Percentiles rank a stretch among this genome's conserved stretches.
Conservation (phyloP, 2,329 filamentous ascomycete genomes). For the Fusarium bulbicola region DNA sequence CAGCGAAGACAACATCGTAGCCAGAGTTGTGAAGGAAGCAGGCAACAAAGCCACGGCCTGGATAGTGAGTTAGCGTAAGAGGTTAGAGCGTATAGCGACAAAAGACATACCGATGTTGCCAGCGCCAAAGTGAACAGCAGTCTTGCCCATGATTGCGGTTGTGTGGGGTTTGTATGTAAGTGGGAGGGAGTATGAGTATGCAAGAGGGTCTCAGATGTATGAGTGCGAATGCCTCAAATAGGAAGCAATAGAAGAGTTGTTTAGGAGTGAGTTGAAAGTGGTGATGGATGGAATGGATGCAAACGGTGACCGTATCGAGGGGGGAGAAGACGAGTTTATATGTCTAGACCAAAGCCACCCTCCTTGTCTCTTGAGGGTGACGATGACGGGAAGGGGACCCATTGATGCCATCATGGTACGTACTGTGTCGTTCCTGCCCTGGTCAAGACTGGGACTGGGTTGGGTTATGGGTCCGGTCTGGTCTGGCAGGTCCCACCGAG, state of each 20-base stretch:
- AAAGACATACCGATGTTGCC: constrained; percentile 77
- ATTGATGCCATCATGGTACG: constrained; percentile 28
- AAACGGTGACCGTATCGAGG: constrained; percentile 32
- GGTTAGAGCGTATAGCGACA: background rate
- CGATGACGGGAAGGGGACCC: constrained; percentile 14
- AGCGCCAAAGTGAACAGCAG: constrained; percentile 85
- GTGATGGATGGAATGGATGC: background rate
- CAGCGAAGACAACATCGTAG: constrained; percentile 95
- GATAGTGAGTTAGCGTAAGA: constrained; percentile 24
- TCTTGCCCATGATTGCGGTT: constrained; percentile 59
- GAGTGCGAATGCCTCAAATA: background rate
- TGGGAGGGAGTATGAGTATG: background rate
- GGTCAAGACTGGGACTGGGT: background rate
- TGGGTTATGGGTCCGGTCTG: background rate
- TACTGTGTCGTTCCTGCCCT: constrained; percentile 2
- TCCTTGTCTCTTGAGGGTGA: constrained; percentile 11
- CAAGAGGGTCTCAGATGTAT: background rate
- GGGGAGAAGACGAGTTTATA: constrained; percentile 38
- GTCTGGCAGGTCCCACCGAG: background rate
- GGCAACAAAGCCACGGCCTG: constrained; percentile 81
- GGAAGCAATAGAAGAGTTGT: background rate
- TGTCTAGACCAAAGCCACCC: constrained; percentile 24
- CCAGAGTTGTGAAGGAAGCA: constrained; percentile 94
- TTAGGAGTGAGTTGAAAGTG: background rate
- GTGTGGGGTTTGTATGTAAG: constrained; percentile 11